Percentiles rank a stretch among this genome's conserved stretches.
phyloP scores from a whole-genome alignment of 306 rosid species.

The Quercus parvula region DNA sequence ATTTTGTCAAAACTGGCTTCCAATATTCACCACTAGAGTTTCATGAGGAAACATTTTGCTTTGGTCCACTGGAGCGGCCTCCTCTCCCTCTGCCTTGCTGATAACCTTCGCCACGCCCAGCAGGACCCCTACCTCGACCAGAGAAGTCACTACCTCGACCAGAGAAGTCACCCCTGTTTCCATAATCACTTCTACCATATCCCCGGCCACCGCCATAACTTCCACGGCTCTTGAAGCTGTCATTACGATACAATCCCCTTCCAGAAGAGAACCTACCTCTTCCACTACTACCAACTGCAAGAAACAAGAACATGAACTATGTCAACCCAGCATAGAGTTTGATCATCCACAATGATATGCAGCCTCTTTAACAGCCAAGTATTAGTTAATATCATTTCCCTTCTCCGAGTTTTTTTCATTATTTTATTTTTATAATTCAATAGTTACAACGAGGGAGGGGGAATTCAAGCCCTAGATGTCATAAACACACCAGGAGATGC shows the following conservation, averaged over 20 bases:
- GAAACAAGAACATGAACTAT: neutral
- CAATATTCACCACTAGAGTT: neutral
- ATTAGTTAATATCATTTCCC: neutral
- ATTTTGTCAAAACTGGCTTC: neutral
- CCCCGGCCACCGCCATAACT: slow-evolving; percentile 44
- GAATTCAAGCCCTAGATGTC: no score
- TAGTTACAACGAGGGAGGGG: no score
- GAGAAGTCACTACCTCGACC: slow-evolving; percentile 53
- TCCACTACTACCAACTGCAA: slow-evolving; percentile 52
- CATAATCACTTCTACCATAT: slow-evolving; percentile 49
- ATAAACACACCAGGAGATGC: no score
- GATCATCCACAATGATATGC: neutral
- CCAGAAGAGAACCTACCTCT: slow-evolving; percentile 47
- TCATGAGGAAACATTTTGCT: slow-evolving; percentile 36
- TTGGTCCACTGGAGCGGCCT: slow-evolving; percentile 38
- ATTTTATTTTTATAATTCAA: no score
- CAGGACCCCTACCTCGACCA: slow-evolving; percentile 42
- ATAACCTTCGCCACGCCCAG: slow-evolving; percentile 39
- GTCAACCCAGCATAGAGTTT: slow-evolving; percentile 16
- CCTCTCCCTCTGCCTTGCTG: slow-evolving; percentile 62
- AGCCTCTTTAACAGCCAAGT: neutral
- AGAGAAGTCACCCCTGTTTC: slow-evolving; percentile 46
- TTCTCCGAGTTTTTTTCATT: neutral
- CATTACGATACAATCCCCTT: slow-evolving; percentile 53
- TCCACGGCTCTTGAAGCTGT: slow-evolving; percentile 59